These are phyloP conservation scores for Plantago coronopus DNA, from an alignment of 305 asterid genomes.

Conservation along the genomic window DNA sequence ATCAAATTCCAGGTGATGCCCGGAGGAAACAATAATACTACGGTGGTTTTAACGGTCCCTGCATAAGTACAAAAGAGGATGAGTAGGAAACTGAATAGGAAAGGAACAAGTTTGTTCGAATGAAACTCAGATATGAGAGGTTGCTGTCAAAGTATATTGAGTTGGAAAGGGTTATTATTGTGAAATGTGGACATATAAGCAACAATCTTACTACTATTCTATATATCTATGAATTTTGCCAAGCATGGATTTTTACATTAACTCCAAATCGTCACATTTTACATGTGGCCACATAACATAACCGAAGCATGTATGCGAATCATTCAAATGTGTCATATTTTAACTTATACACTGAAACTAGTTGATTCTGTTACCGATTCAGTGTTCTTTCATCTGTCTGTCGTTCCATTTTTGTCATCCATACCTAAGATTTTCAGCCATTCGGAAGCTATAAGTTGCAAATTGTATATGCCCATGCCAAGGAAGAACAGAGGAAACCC, in stretches of 20 bases:
- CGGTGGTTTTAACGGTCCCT: not conserved
- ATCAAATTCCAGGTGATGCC: conserved; percentile 1
- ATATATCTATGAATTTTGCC: not conserved
- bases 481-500: too few relatives aligned
- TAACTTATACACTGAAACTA: too few relatives aligned
- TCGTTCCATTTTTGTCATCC: too few relatives aligned
- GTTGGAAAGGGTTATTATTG: too few relatives aligned
- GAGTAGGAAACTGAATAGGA: too few relatives aligned
- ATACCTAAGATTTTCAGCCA: not conserved
- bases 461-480: too few relatives aligned
- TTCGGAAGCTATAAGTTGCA: not conserved
- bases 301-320: not conserved
- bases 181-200: too few relatives aligned
- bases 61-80: not conserved
- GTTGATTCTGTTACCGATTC: too few relatives aligned
- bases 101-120: too few relatives aligned
- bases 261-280: not conserved
- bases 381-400: too few relatives aligned
- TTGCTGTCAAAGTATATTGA: too few relatives aligned
- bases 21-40: not conserved
- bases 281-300: not conserved
- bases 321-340: not conserved
- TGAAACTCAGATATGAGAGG: not conserved
- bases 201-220: too few relatives aligned
- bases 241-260: not conserved